A percentile compares a stretch with the other conserved stretches of the same genome.
Conservation (phyloP, 192 early-diverging fungal genomes). For the Cetraspora pellucida region DNA sequence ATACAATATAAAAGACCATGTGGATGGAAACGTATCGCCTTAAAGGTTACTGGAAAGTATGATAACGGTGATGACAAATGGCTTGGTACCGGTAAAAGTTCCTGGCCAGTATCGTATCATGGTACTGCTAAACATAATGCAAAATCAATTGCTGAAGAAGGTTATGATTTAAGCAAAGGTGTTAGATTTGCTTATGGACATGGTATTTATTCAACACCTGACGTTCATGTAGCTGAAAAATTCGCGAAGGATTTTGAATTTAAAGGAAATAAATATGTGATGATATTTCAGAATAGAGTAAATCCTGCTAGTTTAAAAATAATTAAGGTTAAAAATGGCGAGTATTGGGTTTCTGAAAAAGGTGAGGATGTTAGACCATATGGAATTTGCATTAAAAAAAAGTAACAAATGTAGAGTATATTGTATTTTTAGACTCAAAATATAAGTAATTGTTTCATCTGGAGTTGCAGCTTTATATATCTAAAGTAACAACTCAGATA, state of each 20-base stretch:
- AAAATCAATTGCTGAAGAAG: constrained; percentile 15
- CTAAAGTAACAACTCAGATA: too few species aligned
- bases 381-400: constrained; percentile 19
- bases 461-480: too few species aligned
- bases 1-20: constrained; percentile 21
- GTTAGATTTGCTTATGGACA: not conserved
- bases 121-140: constrained; percentile 28
- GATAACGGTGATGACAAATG: constrained; percentile 18
- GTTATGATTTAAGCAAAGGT: not conserved
- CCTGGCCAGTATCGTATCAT: constrained; percentile 29
- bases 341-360: constrained; percentile 3
- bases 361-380: constrained; percentile 7
- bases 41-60: constrained; percentile 17
- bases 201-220: constrained; percentile 10
- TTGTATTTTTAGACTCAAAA: too few species aligned
- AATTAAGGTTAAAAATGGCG: not conserved
- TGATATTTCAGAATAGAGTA: constrained; percentile 16
- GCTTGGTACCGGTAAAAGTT: not conserved
- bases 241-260: not conserved
- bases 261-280: not conserved
- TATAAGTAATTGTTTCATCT: too few species aligned
- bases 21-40: constrained; percentile 23
- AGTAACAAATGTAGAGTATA: too few species aligned
- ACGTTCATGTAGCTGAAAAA: not conserved
- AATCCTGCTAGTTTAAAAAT: not conserved